Evolutionary conservation across 2,329 filamentous ascomycete species (phyloP).

Genomic region (Byssothecium circinans): DNA sequence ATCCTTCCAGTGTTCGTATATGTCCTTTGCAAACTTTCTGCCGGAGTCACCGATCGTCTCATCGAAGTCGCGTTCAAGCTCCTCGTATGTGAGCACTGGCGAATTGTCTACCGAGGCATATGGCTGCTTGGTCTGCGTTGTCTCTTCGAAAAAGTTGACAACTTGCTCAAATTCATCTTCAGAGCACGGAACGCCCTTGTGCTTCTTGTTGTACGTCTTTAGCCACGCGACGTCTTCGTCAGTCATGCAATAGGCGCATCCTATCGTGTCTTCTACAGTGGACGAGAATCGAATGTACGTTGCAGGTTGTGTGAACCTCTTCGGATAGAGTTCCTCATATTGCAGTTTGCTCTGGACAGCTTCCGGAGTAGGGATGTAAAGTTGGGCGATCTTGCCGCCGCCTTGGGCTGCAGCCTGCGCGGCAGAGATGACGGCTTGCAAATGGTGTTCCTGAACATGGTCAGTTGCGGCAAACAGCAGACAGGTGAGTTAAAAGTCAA

Average conservation of each 20-base stretch:
- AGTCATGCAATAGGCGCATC: conserved; percentile 91
- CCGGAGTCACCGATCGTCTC: conserved; percentile 58
- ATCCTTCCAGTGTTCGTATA: conserved; percentile 88
- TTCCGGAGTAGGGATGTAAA: conserved; percentile 69
- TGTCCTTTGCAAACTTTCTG: conserved; percentile 67
- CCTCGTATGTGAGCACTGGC: conserved; percentile 64
- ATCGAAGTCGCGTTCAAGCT: conserved; percentile 66
- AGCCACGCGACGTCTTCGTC: conserved; percentile 86
- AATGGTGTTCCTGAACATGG: conserved; percentile 78
- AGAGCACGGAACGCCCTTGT: conserved; percentile 65
- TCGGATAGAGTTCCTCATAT: conserved; percentile 87
- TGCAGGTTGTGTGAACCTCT: conserved; percentile 76
- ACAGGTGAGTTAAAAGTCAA: background rate
- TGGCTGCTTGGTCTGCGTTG: conserved; percentile 78
- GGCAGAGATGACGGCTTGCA: conserved; percentile 79
- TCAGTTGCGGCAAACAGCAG: conserved; percentile 16
- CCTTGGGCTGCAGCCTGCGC: conserved; percentile 58
- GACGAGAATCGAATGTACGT: conserved; percentile 98
- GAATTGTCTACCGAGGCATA: conserved; percentile 89
- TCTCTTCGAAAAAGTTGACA: conserved; percentile 94
- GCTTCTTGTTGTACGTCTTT: conserved; percentile 78
- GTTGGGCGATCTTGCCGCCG: conserved; percentile 62
- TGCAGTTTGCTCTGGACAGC: conserved; percentile 66
- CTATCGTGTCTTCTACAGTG: conserved; percentile 93
- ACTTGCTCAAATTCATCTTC: conserved; percentile 93